These are phyloP conservation scores for Aspergillus heteromorphus DNA, from an alignment of 495 filamentous ascomycete genomes.

Conservation along the genomic window DNA sequence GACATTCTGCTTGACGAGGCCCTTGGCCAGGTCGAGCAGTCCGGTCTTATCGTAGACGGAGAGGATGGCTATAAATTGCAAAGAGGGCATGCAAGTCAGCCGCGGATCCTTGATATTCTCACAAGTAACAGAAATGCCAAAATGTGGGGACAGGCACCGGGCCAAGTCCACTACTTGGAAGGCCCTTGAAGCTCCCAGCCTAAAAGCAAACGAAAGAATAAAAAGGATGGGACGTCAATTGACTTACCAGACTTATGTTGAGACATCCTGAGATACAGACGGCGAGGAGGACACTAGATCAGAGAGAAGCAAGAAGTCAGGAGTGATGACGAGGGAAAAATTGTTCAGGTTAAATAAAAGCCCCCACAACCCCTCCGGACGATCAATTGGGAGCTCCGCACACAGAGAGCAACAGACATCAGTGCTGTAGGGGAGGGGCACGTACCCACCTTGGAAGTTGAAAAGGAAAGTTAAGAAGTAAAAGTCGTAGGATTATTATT, in stretches of 20 bases:
- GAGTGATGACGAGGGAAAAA: slow-evolving; percentile 8
- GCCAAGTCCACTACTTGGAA: slow-evolving; percentile 15
- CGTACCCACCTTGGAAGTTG: neutral
- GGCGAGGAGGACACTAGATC: slow-evolving; percentile 20
- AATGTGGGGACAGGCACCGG: slow-evolving; percentile 15
- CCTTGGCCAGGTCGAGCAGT: slow-evolving; percentile 91
- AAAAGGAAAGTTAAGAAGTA: neutral
- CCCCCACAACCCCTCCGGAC: slow-evolving; percentile 14
- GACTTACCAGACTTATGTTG: slow-evolving; percentile 41
- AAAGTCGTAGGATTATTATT: too few species aligned
- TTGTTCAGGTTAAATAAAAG: slow-evolving; percentile 9
- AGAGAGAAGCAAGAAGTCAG: slow-evolving; percentile 10
- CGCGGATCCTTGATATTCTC: slow-evolving; percentile 1
- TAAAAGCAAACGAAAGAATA: neutral
- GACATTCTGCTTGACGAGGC: slow-evolving; percentile 83
- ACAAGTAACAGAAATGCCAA: slow-evolving; percentile 7
- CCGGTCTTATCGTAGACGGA: slow-evolving; percentile 99
- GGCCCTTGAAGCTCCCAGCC: slow-evolving; percentile 14
- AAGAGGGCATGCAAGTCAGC: slow-evolving; percentile 4
- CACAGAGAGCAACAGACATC: neutral
- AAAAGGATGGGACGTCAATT: slow-evolving; percentile 5
- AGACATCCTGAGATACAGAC: slow-evolving; percentile 31
- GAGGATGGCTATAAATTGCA: slow-evolving; percentile 65
- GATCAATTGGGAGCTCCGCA: slow-evolving; percentile 2
- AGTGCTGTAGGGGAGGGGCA: neutral